These are phyloP conservation scores for Metschnikowia matae DNA, from an alignment of 805 yeast genomes.

Conservation along the genomic window DNA sequence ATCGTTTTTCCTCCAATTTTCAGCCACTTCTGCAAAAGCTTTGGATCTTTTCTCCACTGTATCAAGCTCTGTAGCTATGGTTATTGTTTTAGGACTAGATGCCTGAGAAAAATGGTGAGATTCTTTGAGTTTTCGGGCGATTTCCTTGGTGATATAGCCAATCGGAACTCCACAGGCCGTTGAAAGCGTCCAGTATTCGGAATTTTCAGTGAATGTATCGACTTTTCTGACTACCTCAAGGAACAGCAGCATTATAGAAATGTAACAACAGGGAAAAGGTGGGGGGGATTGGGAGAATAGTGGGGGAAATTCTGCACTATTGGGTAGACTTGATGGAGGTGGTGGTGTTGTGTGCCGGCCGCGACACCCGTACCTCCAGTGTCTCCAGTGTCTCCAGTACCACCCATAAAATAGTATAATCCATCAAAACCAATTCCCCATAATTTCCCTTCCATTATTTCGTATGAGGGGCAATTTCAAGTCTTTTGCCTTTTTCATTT, in stretches of 20 bases:
- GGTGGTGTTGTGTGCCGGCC: too few species aligned
- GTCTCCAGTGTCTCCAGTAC: too few species aligned
- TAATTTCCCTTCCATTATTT: too few species aligned
- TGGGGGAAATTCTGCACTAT: too few species aligned
- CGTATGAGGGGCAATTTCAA: too few species aligned
- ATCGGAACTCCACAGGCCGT: conserved; percentile 29
- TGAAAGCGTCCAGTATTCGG: conserved; percentile 20
- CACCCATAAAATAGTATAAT: too few species aligned
- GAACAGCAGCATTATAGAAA: neutral
- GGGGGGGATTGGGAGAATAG: neutral
- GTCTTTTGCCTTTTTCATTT: too few species aligned
- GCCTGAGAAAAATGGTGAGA: conserved; percentile 1
- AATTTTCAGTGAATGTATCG: conserved; percentile 29
- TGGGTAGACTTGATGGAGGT: too few species aligned
- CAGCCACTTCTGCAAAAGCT: conserved; percentile 43
- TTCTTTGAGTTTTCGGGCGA: conserved; percentile 21
- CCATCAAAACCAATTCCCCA: too few species aligned
- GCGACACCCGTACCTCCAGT: too few species aligned
- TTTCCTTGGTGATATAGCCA: conserved; percentile 27
- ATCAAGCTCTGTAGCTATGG: conserved; percentile 10
- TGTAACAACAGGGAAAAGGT: neutral
- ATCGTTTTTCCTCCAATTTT: conserved; percentile 31
- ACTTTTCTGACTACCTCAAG: conserved; percentile 22
- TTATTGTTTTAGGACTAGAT: neutral
- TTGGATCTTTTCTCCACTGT: conserved; percentile 40